A percentile compares a stretch with the other conserved stretches of the same genome.
Conservation (phyloP, 2,329 filamentous ascomycete species). For the Xylariaceae sp. region DNA sequence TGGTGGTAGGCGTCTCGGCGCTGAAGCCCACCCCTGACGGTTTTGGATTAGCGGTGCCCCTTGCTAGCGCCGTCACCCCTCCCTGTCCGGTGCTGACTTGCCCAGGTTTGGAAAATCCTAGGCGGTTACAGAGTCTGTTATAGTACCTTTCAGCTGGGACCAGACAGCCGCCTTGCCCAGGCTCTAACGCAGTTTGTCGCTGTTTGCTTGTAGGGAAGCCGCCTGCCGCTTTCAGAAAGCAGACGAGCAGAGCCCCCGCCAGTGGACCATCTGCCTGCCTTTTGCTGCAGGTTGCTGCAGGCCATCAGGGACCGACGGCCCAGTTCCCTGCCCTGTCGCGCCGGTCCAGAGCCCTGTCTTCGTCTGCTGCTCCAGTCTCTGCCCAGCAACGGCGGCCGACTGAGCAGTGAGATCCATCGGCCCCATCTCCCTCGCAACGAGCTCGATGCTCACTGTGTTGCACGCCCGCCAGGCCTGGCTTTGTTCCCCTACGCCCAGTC, state of each 20-base stretch:
- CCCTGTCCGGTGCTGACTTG: not conserved
- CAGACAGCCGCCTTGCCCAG: too few relatives aligned
- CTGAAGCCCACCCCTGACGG: constrained; percentile 9
- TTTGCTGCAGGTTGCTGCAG: too few relatives aligned
- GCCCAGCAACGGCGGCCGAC: constrained; percentile 23
- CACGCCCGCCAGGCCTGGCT: too few relatives aligned
- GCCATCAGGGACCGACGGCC: too few relatives aligned
- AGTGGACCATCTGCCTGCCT: too few relatives aligned
- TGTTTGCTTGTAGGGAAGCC: too few relatives aligned
- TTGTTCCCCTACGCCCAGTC: too few relatives aligned
- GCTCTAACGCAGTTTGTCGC: too few relatives aligned
- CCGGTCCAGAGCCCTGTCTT: constrained; percentile 15
- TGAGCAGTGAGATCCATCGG: constrained; percentile 3
- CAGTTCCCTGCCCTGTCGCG: constrained; percentile 1
- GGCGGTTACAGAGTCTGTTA: constrained; percentile 10
- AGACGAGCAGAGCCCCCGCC: too few relatives aligned
- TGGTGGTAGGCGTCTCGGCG: not conserved
- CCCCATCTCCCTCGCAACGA: constrained; percentile 30
- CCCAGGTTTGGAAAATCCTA: constrained; percentile 1
- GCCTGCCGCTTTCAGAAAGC: too few relatives aligned
- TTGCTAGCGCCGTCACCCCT: not conserved
- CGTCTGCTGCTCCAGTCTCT: not conserved
- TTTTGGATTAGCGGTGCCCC: constrained; percentile 13
- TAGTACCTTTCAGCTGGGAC: too few relatives aligned
- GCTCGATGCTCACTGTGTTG: too few relatives aligned